phyloP scores from a whole-genome alignment of 441 rosid species.

The Croton setiger region DNA sequence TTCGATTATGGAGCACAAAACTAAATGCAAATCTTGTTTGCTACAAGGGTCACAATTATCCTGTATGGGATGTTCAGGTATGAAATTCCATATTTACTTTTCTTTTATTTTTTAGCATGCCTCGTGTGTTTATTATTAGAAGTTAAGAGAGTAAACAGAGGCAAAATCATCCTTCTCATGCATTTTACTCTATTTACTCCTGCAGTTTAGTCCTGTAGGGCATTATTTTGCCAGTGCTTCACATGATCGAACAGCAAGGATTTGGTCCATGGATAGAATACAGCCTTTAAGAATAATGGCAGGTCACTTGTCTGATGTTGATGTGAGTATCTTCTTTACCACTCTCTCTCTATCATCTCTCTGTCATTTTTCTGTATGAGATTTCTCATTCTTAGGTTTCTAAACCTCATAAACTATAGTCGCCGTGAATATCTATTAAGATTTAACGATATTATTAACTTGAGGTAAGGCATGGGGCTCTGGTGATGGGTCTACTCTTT shows the following conservation, averaged over 20 bases:
- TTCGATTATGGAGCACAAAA: slow-evolving; percentile 91
- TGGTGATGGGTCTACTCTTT: neutral
- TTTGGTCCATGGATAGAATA: slow-evolving; percentile 95
- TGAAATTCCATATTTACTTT: slow-evolving; percentile 10
- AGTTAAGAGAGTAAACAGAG: neutral
- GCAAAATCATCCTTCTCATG: slow-evolving; percentile 8
- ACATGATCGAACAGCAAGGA: slow-evolving; percentile 94
- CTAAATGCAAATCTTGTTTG: slow-evolving; percentile 95
- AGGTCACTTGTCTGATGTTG: slow-evolving; percentile 97
- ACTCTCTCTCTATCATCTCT: neutral
- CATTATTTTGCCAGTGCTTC: slow-evolving; percentile 96
- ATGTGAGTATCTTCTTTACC: slow-evolving; percentile 47
- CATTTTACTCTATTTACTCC: slow-evolving; percentile 24
- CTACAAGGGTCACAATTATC: slow-evolving; percentile 98
- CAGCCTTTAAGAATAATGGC: slow-evolving; percentile 96
- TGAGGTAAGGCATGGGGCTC: neutral
- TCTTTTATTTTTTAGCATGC: neutral
- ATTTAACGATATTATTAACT: neutral
- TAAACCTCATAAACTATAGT: neutral
- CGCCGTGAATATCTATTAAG: neutral
- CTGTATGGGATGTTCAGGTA: slow-evolving; percentile 99
- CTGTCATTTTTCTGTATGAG: neutral
- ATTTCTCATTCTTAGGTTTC: neutral
- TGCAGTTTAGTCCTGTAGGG: slow-evolving; percentile 97
- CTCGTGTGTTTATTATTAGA: neutral